Evolutionary conservation across 2,329 filamentous ascomycete genomes (phyloP).

Genomic region (Tolypocladium guangdongense): DNA sequence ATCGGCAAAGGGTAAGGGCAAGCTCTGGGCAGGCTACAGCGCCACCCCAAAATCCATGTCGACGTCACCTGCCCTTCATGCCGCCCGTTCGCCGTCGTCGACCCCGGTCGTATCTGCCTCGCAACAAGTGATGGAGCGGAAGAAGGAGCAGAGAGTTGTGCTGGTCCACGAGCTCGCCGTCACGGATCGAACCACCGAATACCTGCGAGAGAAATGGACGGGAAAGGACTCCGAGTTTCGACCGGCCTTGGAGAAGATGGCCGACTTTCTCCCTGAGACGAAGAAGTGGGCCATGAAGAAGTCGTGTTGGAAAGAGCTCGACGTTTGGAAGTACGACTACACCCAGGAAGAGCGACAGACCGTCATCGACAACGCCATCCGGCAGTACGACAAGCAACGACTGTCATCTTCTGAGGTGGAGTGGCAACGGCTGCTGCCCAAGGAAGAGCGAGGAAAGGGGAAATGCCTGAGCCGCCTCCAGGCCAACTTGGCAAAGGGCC

Average conservation of each 20-base stretch:
- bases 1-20: constrained; percentile 28
- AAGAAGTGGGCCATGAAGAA: constrained; percentile 47
- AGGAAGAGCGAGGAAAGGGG: constrained; percentile 45
- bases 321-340: constrained; percentile 53
- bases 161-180: constrained; percentile 53
- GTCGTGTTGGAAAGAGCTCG: constrained; percentile 51
- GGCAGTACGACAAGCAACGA: constrained; percentile 47
- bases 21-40: constrained; percentile 28
- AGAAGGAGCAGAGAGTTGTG: constrained; percentile 40
- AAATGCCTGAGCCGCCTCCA: constrained; percentile 52
- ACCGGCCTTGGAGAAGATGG: constrained; percentile 45
- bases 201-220: constrained; percentile 38
- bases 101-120: constrained; percentile 38
- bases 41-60: constrained; percentile 32
- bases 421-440: constrained; percentile 51
- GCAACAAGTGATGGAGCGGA: constrained; percentile 39
- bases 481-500: constrained; percentile 43
- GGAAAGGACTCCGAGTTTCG: constrained; percentile 44
- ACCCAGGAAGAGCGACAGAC: constrained; percentile 43
- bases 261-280: constrained; percentile 34
- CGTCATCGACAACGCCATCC: constrained; percentile 50
- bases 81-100: constrained; percentile 41
- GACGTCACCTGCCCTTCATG: constrained; percentile 44
- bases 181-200: constrained; percentile 36
- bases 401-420: constrained; percentile 43